Base-by-base conservation (phyloP, 805 yeast genomes). In the Pichia thaimueangensis region DNA sequence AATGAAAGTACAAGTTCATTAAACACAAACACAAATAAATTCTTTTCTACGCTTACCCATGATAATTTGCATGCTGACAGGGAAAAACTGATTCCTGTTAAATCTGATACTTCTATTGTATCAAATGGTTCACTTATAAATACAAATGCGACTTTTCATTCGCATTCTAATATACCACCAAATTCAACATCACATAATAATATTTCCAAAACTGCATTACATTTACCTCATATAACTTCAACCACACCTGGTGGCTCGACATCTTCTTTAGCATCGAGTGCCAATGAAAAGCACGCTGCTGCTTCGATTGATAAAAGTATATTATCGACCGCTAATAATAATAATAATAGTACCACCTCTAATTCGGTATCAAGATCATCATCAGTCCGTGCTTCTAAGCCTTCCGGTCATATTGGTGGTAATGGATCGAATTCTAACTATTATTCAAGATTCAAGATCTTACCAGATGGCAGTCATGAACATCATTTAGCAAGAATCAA, bases 401-500 rank as follows among this genome's bases (percentile, higher is more conserved):
- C 23, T 9, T 9, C 21, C n/a, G 13, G 9, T 22, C 8, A 11
- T 22, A 32, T 8, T 22, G 27, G n/a, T 22, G 22, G 5, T 20
- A 22, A n/a, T 5, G 22, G 22, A n/a, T 17, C 24, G n/a, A 40
- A 23, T 15, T 22, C 39, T 8, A 30, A 19, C 12, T 13, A 10
- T 20, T 20, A 40, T 13, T 3, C 20, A 6, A 27, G 53, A 22
- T 50, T 50, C 22, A 24, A 29, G 8, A 25, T 48, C 15, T 21
- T 28, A 11, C 33, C 40, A 7, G 82, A 81, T 51, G 94, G 95
- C 5, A 49, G 65, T 11, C 98, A 91, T 61, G 86, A 76, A 54
- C 98, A 91, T 62, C 78, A 78, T 57, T 68, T 91, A 46, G 73
- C 78, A 45, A 80, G 82, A 34, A 80, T 91, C 7, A 82, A 79